These are phyloP conservation scores for Vararia minispora DNA, from an alignment of 768 basidiomycete species.

Conservation along the genomic window DNA sequence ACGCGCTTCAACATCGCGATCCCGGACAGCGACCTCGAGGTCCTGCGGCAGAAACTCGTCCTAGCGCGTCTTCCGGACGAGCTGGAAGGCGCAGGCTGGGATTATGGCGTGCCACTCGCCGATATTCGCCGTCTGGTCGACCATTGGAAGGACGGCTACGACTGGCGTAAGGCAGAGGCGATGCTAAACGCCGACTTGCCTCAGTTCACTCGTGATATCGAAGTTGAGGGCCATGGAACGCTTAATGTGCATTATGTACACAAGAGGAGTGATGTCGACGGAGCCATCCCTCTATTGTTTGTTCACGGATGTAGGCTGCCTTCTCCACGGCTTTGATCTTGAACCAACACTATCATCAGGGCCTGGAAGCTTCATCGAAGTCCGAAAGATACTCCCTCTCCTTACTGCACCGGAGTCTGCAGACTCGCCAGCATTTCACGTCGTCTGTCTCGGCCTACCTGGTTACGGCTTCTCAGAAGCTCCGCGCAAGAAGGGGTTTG, in stretches of 20 bases:
- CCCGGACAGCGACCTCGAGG: slow-evolving; percentile 27
- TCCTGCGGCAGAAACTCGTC: slow-evolving; percentile 33
- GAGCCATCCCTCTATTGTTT: slow-evolving; percentile 43
- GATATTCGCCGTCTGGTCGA: slow-evolving; percentile 17
- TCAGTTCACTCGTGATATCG: slow-evolving; percentile 22
- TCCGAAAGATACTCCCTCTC: slow-evolving; percentile 36
- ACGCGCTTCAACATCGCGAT: slow-evolving; percentile 41
- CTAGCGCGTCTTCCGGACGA: slow-evolving; percentile 42
- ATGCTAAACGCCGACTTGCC: slow-evolving; percentile 20
- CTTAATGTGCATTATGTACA: slow-evolving; percentile 31
- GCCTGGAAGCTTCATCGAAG: slow-evolving; percentile 45
- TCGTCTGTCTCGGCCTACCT: slow-evolving; percentile 39
- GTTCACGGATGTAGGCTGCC: slow-evolving; percentile 41
- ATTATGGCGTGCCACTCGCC: slow-evolving; percentile 29
- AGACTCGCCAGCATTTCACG: slow-evolving; percentile 40
- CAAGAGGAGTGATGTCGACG: slow-evolving; percentile 25
- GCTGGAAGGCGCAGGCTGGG: slow-evolving; percentile 35
- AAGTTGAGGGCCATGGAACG: slow-evolving; percentile 19
- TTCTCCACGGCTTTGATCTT: background rate
- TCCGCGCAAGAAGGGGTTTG: slow-evolving; percentile 35
- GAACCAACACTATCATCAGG: slow-evolving; percentile 21
- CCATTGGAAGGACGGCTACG: slow-evolving; percentile 19
- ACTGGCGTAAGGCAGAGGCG: slow-evolving; percentile 20
- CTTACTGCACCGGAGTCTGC: slow-evolving; percentile 24
- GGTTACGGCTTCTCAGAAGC: slow-evolving; percentile 46